These are phyloP conservation scores for Alnus glutinosa DNA, from an alignment of 306 rosid species.

Conservation along the genomic window DNA sequence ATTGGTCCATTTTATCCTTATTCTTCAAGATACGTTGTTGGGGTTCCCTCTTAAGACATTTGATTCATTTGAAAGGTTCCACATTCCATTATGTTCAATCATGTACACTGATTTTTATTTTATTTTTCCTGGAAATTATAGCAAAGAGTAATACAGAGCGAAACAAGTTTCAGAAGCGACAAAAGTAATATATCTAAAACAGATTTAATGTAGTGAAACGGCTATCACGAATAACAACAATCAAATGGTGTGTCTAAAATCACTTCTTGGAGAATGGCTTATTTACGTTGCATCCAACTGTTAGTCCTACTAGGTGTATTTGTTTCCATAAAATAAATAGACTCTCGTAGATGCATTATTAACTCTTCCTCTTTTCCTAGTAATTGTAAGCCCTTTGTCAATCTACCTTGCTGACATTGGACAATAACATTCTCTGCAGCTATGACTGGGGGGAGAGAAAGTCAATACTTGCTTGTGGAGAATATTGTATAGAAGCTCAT, in stretches of 20 bases:
- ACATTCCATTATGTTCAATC: not conserved
- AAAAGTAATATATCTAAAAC: no score
- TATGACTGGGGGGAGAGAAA: conserved; percentile 73
- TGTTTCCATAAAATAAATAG: not conserved
- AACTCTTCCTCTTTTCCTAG: not conserved
- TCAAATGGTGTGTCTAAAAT: not conserved
- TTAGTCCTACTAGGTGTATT: not conserved
- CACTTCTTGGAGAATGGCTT: not conserved
- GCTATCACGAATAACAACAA: not conserved
- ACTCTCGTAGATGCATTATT: not conserved
- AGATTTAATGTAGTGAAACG: not conserved
- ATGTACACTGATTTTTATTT: not conserved
- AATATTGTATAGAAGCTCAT: conserved; percentile 33
- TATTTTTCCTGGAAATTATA: not conserved
- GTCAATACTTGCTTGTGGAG: conserved; percentile 51
- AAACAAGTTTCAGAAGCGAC: no score
- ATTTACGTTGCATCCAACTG: not conserved
- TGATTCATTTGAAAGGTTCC: not conserved
- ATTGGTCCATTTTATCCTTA: not conserved
- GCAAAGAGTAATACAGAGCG: no score
- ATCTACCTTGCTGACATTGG: conserved; percentile 32
- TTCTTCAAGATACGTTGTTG: not conserved
- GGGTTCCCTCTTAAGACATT: not conserved
- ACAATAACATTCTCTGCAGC: conserved; percentile 46
- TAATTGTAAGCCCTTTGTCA: not conserved